Evolutionary conservation across 2,329 filamentous ascomycete species (phyloP).

Genomic region (Aureobasidium sp.): DNA sequence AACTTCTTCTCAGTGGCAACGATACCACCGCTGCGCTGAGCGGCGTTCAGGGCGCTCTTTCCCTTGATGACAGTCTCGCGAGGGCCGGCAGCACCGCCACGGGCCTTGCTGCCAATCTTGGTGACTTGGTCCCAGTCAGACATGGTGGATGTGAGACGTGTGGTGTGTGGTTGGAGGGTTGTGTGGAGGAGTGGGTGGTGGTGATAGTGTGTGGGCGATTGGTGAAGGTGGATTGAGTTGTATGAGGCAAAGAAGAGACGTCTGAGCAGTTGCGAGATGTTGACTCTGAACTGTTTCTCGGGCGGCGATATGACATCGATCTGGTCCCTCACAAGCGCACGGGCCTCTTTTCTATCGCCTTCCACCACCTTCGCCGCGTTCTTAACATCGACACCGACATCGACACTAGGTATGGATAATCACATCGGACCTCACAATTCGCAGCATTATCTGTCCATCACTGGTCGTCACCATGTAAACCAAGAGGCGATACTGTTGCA

Average conservation of each 20-base stretch:
- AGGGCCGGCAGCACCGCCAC: constrained; percentile 53
- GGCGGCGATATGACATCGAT: constrained; percentile 6
- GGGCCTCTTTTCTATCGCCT: neutral
- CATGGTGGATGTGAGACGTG: constrained; percentile 25
- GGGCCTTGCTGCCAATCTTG: constrained; percentile 86
- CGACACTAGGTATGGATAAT: neutral
- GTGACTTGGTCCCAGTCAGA: constrained; percentile 80
- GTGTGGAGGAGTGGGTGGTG: neutral
- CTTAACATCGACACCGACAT: neutral
- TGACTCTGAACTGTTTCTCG: neutral
- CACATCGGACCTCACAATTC: neutral
- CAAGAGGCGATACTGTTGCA: neutral
- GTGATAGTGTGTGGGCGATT: neutral
- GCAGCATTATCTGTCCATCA: neutral
- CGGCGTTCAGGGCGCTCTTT: constrained; percentile 77
- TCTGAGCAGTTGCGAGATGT: neutral
- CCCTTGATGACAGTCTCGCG: constrained; percentile 87
- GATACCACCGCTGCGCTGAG: constrained; percentile 67
- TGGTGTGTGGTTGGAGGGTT: neutral
- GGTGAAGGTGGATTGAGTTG: neutral
- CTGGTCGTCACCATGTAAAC: neutral
- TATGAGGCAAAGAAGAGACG: constrained; percentile 6
- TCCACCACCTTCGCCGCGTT: neutral
- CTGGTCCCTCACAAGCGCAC: neutral
- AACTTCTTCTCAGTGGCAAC: constrained; percentile 90